Conservation (phyloP, 2,329 filamentous ascomycete genomes). For the Trichocomaceae sp. region DNA sequence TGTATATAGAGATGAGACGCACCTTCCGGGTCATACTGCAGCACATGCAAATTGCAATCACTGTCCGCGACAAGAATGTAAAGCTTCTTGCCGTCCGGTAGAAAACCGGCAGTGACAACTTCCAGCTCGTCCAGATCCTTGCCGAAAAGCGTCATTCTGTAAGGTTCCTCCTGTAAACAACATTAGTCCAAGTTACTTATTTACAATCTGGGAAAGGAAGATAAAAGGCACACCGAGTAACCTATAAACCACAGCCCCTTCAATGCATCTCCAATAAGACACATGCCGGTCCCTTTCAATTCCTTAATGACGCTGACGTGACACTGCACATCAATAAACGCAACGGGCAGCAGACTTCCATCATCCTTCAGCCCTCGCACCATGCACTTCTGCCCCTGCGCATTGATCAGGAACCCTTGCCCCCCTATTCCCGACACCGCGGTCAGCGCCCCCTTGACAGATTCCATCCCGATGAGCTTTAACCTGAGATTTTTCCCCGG, state of each 20-base stretch:
- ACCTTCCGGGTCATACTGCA: slow-evolving; percentile 95
- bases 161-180: slow-evolving; percentile 68
- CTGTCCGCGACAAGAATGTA: slow-evolving; percentile 78
- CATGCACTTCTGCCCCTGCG: slow-evolving; percentile 96
- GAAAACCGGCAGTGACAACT: slow-evolving; percentile 74
- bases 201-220: slow-evolving; percentile 12
- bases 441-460: slow-evolving; percentile 87
- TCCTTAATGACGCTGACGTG: slow-evolving; percentile 83
- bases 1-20: slow-evolving; percentile 29
- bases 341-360: slow-evolving; percentile 82
- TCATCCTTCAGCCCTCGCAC: slow-evolving; percentile 94
- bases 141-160: slow-evolving; percentile 87
- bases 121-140: slow-evolving; percentile 76
- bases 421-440: slow-evolving; percentile 76
- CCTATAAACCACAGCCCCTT: slow-evolving; percentile 96
- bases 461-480: slow-evolving; percentile 80
- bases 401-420: slow-evolving; percentile 80
- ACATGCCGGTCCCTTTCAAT: slow-evolving; percentile 74
- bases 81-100: slow-evolving; percentile 77
- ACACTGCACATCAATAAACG: slow-evolving; percentile 96
- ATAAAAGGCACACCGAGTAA: slow-evolving; percentile 56
- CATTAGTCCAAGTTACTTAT: neutral
- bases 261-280: slow-evolving; percentile 79
- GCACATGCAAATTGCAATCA: slow-evolving; percentile 76
- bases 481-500: slow-evolving; percentile 81